phyloP scores from a whole-genome alignment of 148 eudicot genomes.

The Diospyros kaki region DNA sequence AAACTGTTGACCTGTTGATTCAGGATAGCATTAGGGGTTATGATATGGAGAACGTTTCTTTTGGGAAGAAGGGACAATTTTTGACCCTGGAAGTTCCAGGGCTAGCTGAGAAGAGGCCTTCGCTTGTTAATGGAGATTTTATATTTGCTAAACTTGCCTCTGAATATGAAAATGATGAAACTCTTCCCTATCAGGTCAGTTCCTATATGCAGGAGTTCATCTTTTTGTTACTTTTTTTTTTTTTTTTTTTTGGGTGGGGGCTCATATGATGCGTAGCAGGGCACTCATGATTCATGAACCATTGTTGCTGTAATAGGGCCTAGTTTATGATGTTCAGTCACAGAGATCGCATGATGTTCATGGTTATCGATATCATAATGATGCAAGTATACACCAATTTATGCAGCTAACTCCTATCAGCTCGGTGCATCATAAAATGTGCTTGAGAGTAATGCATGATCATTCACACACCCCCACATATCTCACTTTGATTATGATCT shows the following conservation, averaged over 20 bases:
- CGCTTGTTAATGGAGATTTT: slow-evolving; percentile 73
- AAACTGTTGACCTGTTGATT: slow-evolving; percentile 13
- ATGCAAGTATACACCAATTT: no score
- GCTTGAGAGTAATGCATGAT: no score
- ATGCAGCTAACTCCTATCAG: no score
- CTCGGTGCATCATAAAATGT: no score
- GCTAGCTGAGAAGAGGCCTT: slow-evolving; percentile 88
- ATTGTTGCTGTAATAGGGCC: no score
- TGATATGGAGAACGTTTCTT: slow-evolving; percentile 59
- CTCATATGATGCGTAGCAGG: no score
- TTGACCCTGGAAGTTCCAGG: slow-evolving; percentile 85
- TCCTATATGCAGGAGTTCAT: slow-evolving; percentile 1
- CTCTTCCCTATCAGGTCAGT: slow-evolving; percentile 51
- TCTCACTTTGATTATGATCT: no score
- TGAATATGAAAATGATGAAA: slow-evolving; percentile 20
- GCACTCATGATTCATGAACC: no score
- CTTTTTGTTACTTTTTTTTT: background rate
- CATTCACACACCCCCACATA: no score
- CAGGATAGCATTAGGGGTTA: slow-evolving; percentile 80
- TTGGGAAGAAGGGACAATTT: slow-evolving; percentile 46
- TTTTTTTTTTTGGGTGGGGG: background rate
- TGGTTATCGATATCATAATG: no score
- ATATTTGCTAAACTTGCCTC: slow-evolving; percentile 47
- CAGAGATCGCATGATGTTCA: no score
- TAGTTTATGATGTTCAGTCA: no score